A percentile compares a stretch with the other conserved stretches of the same genome.
Conservation (phyloP, 441 rosid genomes). For the Macaranga tanarius region DNA sequence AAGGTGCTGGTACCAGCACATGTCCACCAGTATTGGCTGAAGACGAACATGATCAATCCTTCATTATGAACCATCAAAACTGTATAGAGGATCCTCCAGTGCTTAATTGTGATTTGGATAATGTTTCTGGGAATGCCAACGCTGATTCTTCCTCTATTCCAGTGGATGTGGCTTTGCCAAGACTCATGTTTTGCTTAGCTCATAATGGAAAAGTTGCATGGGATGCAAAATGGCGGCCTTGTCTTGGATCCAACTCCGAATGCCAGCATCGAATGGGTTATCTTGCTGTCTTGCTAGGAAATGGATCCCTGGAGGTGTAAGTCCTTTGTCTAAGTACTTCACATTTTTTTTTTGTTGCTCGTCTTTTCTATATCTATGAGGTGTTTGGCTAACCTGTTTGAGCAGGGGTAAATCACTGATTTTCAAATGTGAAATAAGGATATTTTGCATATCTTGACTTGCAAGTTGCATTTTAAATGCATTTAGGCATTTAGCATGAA, state of each 20-base stretch:
- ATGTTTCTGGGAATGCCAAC: constrained; percentile 27
- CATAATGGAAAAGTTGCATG: constrained; percentile 93
- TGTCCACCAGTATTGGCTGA: constrained; percentile 28
- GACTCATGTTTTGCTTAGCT: constrained; percentile 75
- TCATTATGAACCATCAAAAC: constrained; percentile 26
- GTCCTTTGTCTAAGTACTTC: background rate
- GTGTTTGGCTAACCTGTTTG: background rate
- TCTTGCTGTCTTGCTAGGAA: constrained; percentile 83
- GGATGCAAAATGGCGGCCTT: constrained; percentile 92
- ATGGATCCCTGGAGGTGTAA: too few relatives aligned
- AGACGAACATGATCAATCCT: constrained; percentile 38
- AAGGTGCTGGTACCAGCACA: constrained; percentile 24
- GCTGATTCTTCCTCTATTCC: constrained; percentile 34
- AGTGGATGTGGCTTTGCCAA: constrained; percentile 59
- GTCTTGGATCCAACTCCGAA: constrained; percentile 36
- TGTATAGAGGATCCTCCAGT: constrained; percentile 19
- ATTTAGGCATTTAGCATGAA: constrained; percentile 1
- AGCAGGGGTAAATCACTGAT: background rate
- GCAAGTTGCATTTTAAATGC: background rate
- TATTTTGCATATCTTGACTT: background rate
- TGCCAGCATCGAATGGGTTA: constrained; percentile 73
- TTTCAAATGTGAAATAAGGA: background rate
- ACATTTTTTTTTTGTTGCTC: background rate
- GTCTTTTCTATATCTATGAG: background rate
- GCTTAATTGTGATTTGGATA: constrained; percentile 23